Conservation (phyloP, 2,329 filamentous ascomycete species). For the Akanthomyces dipterigenus region DNA sequence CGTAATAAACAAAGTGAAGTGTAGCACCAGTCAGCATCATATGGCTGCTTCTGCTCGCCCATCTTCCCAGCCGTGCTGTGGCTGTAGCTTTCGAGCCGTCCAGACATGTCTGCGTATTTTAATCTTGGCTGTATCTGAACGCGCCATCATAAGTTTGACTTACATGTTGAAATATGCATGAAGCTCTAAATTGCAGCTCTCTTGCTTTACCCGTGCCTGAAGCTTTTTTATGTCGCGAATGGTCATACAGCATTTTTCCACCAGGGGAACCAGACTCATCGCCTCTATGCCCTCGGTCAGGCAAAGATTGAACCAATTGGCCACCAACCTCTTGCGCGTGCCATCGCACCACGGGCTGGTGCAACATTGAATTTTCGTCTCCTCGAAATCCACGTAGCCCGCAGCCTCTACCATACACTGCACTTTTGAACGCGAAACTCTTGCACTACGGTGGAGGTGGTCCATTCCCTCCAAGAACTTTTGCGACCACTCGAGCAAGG, state of each 20-base stretch:
- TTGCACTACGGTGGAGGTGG: slow-evolving; percentile 57
- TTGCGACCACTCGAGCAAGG: slow-evolving; percentile 62
- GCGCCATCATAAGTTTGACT: slow-evolving; percentile 26
- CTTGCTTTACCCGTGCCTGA: slow-evolving; percentile 45
- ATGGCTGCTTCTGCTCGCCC: too few relatives aligned
- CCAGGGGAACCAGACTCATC: slow-evolving; percentile 67
- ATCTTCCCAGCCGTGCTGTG: too few relatives aligned
- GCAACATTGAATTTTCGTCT: slow-evolving; percentile 62
- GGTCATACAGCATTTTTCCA: slow-evolving; percentile 38
- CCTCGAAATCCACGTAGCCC: slow-evolving; percentile 75
- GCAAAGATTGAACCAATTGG: slow-evolving; percentile 77
- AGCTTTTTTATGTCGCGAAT: slow-evolving; percentile 57
- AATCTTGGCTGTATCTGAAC: background rate
- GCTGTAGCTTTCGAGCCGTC: background rate
- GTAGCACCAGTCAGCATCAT: too few relatives aligned
- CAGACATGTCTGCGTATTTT: background rate
- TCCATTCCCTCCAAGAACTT: slow-evolving; percentile 63
- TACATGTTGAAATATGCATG: slow-evolving; percentile 73
- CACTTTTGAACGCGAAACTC: slow-evolving; percentile 44
- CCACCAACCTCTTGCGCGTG: slow-evolving; percentile 58
- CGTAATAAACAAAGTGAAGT: too few relatives aligned
- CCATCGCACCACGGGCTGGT: slow-evolving; percentile 68
- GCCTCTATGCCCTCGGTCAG: slow-evolving; percentile 67
- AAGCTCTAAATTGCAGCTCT: slow-evolving; percentile 52
- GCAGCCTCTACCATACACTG: slow-evolving; percentile 54